Evolutionary conservation across 2,329 filamentous ascomycete species (phyloP), one percentile per base, ranked within the genome.

Genomic region (Microdochium trichocladiopsis): DNA sequence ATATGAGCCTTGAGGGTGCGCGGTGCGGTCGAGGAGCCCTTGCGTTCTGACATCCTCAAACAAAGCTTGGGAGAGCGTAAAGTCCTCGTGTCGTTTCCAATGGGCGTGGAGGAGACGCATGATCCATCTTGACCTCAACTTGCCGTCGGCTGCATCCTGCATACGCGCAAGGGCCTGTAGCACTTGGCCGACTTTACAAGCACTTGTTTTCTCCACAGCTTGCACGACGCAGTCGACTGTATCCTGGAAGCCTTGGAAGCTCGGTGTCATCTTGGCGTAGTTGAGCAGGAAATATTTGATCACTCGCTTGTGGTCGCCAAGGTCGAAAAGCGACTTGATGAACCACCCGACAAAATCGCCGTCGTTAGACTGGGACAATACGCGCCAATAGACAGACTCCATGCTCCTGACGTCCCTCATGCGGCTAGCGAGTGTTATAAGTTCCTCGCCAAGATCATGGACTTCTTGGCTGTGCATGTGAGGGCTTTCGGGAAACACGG

Each of bases 71-170:
- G 60, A 55, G 49, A 57, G 55, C 4, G 53, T 36, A 3, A 69
- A 65, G 31, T 67, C 52, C 25, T 57, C 25, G 16, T 63, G 51
- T 8, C 59, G 61, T 21, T 49, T 52, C 70, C 71, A 74, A 45
- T 71, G 58, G 21, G 64, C 56, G 23, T 64, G 62, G 14, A 75
- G 50, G 1, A 75, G 57, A 51, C 61, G 65, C 24, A 68, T 66
- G 1, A 69, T 60, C 71, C 72, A 75, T 11, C 60, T 47, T 3
- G 65, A 62, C 25, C 58, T 63, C 47, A 73, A 50, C n/a, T 52
- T 52, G 4, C 48, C 54, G 2, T 53, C 31, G 1, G 31, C 47
- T 10, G 61, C 57, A 41, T 50, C 54, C 8, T 60, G 52, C 47
- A 68, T 60, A 12, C 49, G 50, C 4, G 60, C 50, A 21, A 72